A percentile compares a stretch with the other conserved stretches of the same genome.
These are phyloP conservation scores for Drechmeria coniospora DNA, from an alignment of 2,329 filamentous ascomycete genomes.

Conservation along the genomic window DNA sequence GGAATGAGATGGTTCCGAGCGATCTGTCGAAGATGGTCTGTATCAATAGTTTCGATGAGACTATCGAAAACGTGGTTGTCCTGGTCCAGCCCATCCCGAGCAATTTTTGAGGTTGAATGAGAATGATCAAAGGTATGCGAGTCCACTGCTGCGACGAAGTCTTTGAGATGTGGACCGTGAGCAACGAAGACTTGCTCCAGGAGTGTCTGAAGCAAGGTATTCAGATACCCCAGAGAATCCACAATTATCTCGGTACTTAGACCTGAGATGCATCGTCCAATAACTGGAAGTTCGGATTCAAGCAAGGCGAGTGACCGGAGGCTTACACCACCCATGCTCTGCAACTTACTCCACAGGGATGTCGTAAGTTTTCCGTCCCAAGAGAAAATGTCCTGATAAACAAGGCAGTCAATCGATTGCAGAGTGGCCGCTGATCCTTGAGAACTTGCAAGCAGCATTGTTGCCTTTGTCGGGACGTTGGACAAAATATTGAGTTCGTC, in stretches of 20 bases:
- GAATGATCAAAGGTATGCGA: constrained; percentile 10
- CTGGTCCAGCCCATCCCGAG: constrained; percentile 1
- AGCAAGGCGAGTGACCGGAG: constrained; percentile 47
- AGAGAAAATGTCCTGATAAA: constrained; percentile 19
- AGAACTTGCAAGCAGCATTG: constrained; percentile 17
- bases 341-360: constrained; percentile 40
- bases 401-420: constrained; percentile 32
- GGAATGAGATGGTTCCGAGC: constrained; percentile 28
- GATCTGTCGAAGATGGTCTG: constrained; percentile 21
- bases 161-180: constrained; percentile 19
- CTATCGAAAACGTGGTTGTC: constrained; percentile 7
- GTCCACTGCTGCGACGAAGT: constrained; percentile 12
- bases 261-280: constrained; percentile 38
- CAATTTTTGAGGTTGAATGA: constrained; percentile 3
- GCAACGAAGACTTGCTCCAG: constrained; percentile 25
- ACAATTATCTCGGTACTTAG: constrained; percentile 32
- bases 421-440: constrained; percentile 23
- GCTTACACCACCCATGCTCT: constrained; percentile 33
- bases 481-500: constrained; percentile 35
- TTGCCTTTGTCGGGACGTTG: constrained; percentile 18
- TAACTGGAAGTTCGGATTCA: constrained; percentile 46
- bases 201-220: constrained; percentile 29
- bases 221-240: constrained; percentile 34
- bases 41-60: constrained; percentile 12
- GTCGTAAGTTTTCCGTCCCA: constrained; percentile 25